Conservation (phyloP, 169 alveolate genomes). For the Cryptosporidium felis region DNA sequence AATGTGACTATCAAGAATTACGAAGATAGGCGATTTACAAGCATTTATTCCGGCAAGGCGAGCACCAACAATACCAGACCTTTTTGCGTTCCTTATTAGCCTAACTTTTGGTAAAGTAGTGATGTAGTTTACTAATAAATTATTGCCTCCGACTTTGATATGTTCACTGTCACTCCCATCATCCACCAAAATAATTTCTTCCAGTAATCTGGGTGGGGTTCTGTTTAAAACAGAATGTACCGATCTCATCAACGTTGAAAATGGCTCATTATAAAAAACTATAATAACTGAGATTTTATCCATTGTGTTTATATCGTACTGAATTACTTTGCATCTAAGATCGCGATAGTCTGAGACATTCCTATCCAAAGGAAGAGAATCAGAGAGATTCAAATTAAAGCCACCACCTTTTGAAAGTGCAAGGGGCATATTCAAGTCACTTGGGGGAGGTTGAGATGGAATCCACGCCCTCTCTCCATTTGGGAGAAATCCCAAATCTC, state of each 20-base stretch:
- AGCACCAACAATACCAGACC: slow-evolving; percentile 80
- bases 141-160: slow-evolving; percentile 49
- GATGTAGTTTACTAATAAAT: slow-evolving; percentile 63
- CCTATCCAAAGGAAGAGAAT: slow-evolving; percentile 78
- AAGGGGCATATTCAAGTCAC: slow-evolving; percentile 56
- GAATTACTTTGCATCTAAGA: slow-evolving; percentile 33
- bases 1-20: slow-evolving; percentile 78
- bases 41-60: slow-evolving; percentile 77
- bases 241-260: slow-evolving; percentile 76
- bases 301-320: slow-evolving; percentile 62
- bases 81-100: slow-evolving; percentile 71
- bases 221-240: slow-evolving; percentile 77
- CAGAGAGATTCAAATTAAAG: slow-evolving; percentile 72
- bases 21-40: slow-evolving; percentile 72
- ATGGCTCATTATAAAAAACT: slow-evolving; percentile 77
- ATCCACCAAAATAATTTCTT: slow-evolving; percentile 76
- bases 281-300: slow-evolving; percentile 76
- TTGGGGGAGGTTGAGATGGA: slow-evolving; percentile 59
- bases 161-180: slow-evolving; percentile 74
- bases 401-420: slow-evolving; percentile 79
- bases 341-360: slow-evolving; percentile 73
- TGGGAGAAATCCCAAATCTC: slow-evolving; percentile 48
- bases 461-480: slow-evolving; percentile 55
- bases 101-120: slow-evolving; percentile 73
- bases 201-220: slow-evolving; percentile 76